Conservation (phyloP, 1,284 basidiomycete species). For the Tilletia horrida region DNA sequence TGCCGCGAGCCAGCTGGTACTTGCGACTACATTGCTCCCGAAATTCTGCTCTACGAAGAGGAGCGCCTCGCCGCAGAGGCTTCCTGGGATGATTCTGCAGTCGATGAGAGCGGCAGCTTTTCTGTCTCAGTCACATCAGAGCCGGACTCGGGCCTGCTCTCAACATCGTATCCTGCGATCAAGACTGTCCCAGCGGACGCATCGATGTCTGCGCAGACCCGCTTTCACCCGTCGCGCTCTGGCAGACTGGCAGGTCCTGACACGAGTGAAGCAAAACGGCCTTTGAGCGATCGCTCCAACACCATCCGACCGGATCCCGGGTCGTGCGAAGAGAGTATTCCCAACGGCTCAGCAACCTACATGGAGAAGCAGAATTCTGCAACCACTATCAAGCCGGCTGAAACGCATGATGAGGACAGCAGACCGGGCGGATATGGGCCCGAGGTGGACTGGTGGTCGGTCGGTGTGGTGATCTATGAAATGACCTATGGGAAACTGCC, state of each 20-base stretch:
- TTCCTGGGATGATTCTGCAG: constrained; percentile 7
- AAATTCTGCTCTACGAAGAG: constrained; percentile 49
- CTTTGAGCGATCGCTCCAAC: background rate
- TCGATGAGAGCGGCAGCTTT: background rate
- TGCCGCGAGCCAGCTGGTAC: constrained; percentile 49
- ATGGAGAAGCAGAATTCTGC: background rate
- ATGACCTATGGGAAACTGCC: constrained; percentile 49
- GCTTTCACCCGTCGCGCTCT: background rate
- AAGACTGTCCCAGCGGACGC: background rate
- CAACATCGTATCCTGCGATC: background rate
- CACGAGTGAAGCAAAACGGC: background rate
- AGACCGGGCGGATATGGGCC: constrained; percentile 46
- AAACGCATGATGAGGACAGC: too few relatives aligned
- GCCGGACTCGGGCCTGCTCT: background rate
- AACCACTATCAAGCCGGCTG: too few relatives aligned
- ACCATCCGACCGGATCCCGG: background rate
- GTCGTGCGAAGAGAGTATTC: too few relatives aligned
- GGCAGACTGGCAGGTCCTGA: too few relatives aligned
- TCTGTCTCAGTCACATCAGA: background rate
- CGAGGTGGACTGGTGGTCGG: constrained; percentile 53
- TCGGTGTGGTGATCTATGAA: constrained; percentile 52
- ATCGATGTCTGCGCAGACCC: background rate
- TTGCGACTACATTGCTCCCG: constrained; percentile 53
- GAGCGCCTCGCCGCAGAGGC: constrained; percentile 23
- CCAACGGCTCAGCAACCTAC: too few relatives aligned